These are phyloP conservation scores for Pestalotiopsis sp. DNA, from an alignment of 2,329 filamentous ascomycete genomes.

Conservation along the genomic window DNA sequence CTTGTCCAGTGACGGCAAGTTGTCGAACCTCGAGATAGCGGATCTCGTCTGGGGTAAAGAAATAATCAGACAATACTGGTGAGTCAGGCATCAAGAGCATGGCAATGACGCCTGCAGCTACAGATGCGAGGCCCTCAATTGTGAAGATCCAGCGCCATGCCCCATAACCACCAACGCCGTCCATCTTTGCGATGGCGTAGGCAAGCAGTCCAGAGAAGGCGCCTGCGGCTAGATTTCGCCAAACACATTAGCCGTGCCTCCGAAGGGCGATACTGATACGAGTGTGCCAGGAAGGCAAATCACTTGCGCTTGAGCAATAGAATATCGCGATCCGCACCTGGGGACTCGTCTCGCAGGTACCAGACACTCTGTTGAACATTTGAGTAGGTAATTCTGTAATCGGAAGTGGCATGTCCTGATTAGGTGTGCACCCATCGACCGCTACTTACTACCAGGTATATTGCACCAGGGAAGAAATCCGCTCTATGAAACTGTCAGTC, in stretches of 20 bases:
- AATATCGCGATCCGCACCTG: neutral
- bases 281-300: conserved; percentile 8
- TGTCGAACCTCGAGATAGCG: conserved; percentile 2
- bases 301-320: conserved; percentile 4
- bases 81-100: neutral
- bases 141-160: conserved; percentile 4
- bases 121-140: conserved; percentile 4
- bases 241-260: neutral
- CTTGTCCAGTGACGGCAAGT: neutral
- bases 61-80: neutral
- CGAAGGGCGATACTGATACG: neutral
- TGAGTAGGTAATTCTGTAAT: neutral
- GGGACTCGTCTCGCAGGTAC: neutral
- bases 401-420: no score
- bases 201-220: neutral
- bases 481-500: neutral
- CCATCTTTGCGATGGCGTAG: conserved; percentile 1
- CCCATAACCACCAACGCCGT: neutral
- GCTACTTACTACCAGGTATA: conserved; percentile 1
- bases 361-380: neutral
- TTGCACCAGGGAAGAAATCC: conserved; percentile 4
- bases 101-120: neutral
- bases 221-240: neutral
- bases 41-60: neutral
- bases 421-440: neutral